These are phyloP conservation scores for Aegilops umbellulata DNA, from an alignment of 176 grass and related monocot species.

Conservation along the genomic window DNA sequence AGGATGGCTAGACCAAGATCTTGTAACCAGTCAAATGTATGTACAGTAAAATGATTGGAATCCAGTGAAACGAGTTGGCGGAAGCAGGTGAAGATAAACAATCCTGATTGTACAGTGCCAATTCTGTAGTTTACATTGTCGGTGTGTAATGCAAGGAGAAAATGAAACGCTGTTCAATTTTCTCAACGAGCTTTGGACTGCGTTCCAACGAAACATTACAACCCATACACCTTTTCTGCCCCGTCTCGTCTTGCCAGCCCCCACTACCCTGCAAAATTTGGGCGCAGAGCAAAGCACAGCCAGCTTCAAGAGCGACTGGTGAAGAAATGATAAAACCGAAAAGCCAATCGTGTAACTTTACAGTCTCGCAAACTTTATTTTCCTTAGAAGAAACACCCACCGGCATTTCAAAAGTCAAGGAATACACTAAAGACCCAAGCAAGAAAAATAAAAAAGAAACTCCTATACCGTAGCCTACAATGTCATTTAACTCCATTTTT, in stretches of 20 bases:
- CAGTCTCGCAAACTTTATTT: background rate
- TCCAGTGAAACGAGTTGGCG: background rate
- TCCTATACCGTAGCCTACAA: too few species aligned
- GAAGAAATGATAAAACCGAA: background rate
- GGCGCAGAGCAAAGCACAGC: too few species aligned
- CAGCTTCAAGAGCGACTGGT: too few species aligned
- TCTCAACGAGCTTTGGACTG: background rate
- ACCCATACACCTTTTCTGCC: background rate
- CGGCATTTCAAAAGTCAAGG: too few species aligned
- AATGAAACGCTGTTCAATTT: background rate
- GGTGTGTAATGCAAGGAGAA: background rate
- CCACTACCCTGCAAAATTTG: too few species aligned
- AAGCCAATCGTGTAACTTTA: background rate
- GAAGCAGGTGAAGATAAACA: background rate
- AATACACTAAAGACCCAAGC: too few species aligned
- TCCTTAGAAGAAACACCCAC: background rate
- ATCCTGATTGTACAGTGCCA: constrained; percentile 8
- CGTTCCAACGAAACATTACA: background rate
- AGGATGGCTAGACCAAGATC: constrained; percentile 5
- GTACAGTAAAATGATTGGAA: background rate
- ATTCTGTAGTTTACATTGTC: background rate
- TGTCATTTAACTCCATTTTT: too few species aligned
- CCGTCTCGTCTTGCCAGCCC: too few species aligned
- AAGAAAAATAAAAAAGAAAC: too few species aligned
- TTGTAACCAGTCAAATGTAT: constrained; percentile 23